Conservation (phyloP, 1,284 basidiomycete genomes). For the Malassezia furfur region DNA sequence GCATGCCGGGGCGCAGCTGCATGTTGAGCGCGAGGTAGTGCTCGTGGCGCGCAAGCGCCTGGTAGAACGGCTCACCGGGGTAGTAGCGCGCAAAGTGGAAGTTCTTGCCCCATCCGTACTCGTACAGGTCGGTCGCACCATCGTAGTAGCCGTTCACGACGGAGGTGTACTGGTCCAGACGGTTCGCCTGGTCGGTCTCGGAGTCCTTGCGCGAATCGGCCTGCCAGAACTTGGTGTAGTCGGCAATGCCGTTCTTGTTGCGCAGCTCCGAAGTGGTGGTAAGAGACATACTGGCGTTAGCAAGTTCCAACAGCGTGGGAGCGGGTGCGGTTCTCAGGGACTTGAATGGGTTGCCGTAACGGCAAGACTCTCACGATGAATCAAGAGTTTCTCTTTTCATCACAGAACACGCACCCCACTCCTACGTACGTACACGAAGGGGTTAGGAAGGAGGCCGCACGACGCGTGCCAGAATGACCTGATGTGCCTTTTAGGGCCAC, state of each 20-base stretch:
- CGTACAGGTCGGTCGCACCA: conserved; percentile 90
- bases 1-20: conserved; percentile 67
- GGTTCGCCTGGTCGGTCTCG: conserved; percentile 61
- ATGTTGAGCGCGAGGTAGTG: conserved; percentile 75
- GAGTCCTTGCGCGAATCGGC: conserved; percentile 69
- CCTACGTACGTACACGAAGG: background rate
- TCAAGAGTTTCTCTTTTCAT: conserved; percentile 14
- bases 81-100: conserved; percentile 99
- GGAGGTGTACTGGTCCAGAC: conserved; percentile 76
- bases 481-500: background rate
- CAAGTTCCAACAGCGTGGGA: background rate
- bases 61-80: conserved; percentile 80
- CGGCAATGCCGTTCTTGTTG: conserved; percentile 69
- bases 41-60: conserved; percentile 82
- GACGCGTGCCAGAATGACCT: conserved; percentile 3
- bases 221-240: conserved; percentile 91
- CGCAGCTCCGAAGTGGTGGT: conserved; percentile 56
- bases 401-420: conserved; percentile 1
- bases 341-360: conserved; percentile 19
- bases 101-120: conserved; percentile 83
- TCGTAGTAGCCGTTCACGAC: conserved; percentile 97
- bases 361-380: conserved; percentile 9
- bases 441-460: background rate
- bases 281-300: background rate
- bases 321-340: conserved; percentile 10